Percentiles rank a stretch among this genome's conserved stretches.
These are phyloP conservation scores for Fusarium paranaense DNA, from an alignment of 2,329 filamentous ascomycete genomes.

Conservation along the genomic window DNA sequence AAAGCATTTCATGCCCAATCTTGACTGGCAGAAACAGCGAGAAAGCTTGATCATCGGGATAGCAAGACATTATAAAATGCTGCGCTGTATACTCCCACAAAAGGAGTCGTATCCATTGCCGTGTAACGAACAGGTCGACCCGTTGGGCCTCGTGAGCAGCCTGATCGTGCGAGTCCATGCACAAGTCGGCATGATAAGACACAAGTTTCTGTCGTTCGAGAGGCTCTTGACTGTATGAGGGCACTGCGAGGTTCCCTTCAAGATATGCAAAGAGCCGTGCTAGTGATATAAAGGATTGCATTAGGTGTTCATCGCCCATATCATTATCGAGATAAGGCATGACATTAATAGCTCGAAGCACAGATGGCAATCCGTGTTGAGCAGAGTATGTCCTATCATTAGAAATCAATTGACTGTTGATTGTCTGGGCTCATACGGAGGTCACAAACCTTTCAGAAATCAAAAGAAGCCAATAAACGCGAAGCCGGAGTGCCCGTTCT, in stretches of 20 bases:
- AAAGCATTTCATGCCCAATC: slow-evolving; percentile 44
- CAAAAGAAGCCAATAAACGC: slow-evolving; percentile 42
- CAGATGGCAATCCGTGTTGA: slow-evolving; percentile 37
- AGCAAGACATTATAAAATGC: slow-evolving; percentile 43
- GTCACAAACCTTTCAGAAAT: slow-evolving; percentile 34
- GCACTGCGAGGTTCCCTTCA: slow-evolving; percentile 35
- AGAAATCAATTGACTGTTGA: not conserved
- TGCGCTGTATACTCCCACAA: slow-evolving; percentile 45
- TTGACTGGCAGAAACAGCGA: slow-evolving; percentile 41
- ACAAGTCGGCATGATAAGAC: slow-evolving; percentile 35
- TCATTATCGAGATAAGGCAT: slow-evolving; percentile 34
- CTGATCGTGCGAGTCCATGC: slow-evolving; percentile 25
- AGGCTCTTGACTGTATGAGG: slow-evolving; percentile 24
- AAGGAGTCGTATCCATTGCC: slow-evolving; percentile 45
- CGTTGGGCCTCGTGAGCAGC: slow-evolving; percentile 39
- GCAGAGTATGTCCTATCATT: slow-evolving; percentile 34
- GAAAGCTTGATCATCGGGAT: slow-evolving; percentile 40
- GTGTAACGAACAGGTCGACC: slow-evolving; percentile 44
- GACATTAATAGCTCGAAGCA: slow-evolving; percentile 38
- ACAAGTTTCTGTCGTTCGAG: slow-evolving; percentile 36
- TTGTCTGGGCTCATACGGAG: rapidly evolving
- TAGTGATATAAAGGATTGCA: slow-evolving; percentile 38
- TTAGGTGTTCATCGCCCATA: slow-evolving; percentile 22
- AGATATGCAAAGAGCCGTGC: slow-evolving; percentile 42
- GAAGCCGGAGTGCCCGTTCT: slow-evolving; percentile 36